These are phyloP conservation scores for Vicia faba DNA, from an alignment of 306 rosid species.

Conservation along the genomic window DNA sequence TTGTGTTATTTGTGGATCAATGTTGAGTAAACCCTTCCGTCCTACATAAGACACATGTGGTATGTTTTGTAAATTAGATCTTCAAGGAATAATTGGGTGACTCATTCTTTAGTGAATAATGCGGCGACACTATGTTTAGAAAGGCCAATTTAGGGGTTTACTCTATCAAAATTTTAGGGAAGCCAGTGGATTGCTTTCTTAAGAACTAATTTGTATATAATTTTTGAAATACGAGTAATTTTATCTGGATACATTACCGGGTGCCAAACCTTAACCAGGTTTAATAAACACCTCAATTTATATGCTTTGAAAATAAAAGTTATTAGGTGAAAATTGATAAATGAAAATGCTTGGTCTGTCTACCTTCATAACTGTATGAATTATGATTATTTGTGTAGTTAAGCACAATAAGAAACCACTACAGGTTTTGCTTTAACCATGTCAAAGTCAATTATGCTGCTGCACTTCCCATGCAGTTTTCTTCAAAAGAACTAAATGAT, in stretches of 20 bases:
- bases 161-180: not conserved
- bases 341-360: conserved; percentile 11
- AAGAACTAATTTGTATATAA: conserved; percentile 1
- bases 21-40: not conserved
- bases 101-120: not conserved
- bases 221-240: not conserved
- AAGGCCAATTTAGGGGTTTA: conserved; percentile 1
- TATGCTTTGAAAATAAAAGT: not conserved
- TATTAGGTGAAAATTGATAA: not conserved
- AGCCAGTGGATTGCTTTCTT: not conserved
- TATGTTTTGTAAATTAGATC: not conserved
- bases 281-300: not conserved
- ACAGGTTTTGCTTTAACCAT: not conserved
- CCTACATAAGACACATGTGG: conserved; percentile 15
- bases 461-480: conserved; percentile 6
- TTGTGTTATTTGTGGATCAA: conserved; percentile 1
- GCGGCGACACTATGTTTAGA: not conserved
- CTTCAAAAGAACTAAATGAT: conserved; percentile 17
- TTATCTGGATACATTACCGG: not conserved
- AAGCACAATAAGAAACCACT: conserved; percentile 8
- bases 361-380: not conserved
- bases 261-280: not conserved
- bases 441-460: not conserved
- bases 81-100: conserved; percentile 2
- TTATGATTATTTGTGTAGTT: conserved; percentile 2